Conservation (phyloP, 2,329 filamentous ascomycete species). For the Diplodia scrobiculata region DNA sequence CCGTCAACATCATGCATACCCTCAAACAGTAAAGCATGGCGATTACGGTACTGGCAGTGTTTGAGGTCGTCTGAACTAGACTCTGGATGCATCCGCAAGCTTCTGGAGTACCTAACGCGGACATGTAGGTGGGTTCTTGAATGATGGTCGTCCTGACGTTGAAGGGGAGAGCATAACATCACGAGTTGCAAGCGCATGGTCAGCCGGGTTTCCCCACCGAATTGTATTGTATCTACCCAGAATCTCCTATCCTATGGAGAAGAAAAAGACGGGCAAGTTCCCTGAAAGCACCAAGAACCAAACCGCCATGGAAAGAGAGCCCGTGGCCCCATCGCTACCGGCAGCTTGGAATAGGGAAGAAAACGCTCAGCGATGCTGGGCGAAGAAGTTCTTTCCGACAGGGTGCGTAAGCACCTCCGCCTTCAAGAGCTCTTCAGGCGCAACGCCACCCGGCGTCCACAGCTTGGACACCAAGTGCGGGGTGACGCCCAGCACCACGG, state of each 20-base stretch:
- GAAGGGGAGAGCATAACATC: neutral
- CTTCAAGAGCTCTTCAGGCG: constrained; percentile 8
- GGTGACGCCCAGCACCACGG: constrained; percentile 9
- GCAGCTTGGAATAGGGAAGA: neutral
- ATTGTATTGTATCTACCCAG: neutral
- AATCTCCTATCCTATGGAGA: neutral
- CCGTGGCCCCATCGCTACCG: no score
- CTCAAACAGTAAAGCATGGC: neutral
- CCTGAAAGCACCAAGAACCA: neutral
- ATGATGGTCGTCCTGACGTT: neutral
- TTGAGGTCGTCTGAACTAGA: neutral
- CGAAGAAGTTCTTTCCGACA: constrained; percentile 4
- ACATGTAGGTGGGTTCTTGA: neutral
- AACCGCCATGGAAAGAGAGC: neutral
- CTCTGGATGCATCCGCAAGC: neutral
- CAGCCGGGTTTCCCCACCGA: neutral
- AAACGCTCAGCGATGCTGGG: constrained; percentile 3
- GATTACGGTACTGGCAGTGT: neutral
- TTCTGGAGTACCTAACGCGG: neutral
- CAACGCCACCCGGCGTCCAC: neutral
- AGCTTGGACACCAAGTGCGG: constrained; percentile 20
- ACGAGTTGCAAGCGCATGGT: neutral
- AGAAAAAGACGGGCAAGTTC: neutral
- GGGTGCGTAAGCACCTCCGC: constrained; percentile 3
- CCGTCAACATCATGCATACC: neutral